Base-by-base conservation (phyloP, 2,329 filamentous ascomycete genomes). In the Exophiala alcalophila region DNA sequence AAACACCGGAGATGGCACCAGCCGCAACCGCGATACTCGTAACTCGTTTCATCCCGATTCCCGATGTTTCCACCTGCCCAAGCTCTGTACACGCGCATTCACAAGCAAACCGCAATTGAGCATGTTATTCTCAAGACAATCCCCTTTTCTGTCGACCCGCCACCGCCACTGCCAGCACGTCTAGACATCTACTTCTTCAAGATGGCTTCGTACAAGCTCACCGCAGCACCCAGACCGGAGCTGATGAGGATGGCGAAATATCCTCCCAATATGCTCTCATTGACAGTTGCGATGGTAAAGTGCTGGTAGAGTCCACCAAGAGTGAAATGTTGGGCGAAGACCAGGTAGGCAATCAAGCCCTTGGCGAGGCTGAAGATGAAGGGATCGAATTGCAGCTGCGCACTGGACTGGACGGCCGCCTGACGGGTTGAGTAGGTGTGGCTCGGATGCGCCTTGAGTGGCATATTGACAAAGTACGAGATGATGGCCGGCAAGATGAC, bases 381-480 rank as follows among this genome's bases (percentile, higher is more conserved):
- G 3, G 90, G 90, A 62, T 98, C 92, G 52, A 91, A 80, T 63
- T 51, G 49, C 28, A 49, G 36, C 16, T 50, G 44, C 20, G 49
- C 39, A 23, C 49, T 47, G 12, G 40, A 43, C 40, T 54, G 43
- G 25, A 51, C 40, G 26, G 55, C 55, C 61, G 57, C 53, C 59
- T 50, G 37, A 59, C 61, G 60, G 62, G 65, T 57, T 62, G 70
- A 44, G 55, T 72, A 57, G 14, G 33, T 44, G 33, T 55, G 49
- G 18, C 38, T 44, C 8, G 53, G 47, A 15, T 52, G 43, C 21
- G 53, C 69, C 28, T 76, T 72, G 39, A 77, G 67, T 26, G 82
- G 86, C 59, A 96, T 66, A 66, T 97, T 97, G 77, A 94, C 84
- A 63, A 96, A 94, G 70, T 92, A 97, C 18, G 86, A 87, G 28